These are phyloP conservation scores for Marasmius tenuissimus DNA, from an alignment of 1,284 basidiomycete genomes.

Conservation along the genomic window DNA sequence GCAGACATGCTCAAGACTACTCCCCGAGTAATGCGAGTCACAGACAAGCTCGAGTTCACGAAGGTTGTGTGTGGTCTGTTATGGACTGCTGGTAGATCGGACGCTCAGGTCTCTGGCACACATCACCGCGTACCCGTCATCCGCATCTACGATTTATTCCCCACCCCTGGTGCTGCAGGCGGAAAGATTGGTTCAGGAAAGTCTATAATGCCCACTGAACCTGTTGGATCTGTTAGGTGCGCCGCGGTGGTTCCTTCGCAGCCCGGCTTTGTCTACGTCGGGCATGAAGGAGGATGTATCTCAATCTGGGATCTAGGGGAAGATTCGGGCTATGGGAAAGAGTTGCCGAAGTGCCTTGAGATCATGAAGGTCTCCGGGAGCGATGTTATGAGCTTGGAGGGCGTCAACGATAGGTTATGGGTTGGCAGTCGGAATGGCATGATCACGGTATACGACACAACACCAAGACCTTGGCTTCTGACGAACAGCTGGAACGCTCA, in stretches of 20 bases:
- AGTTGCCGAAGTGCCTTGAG: slow-evolving; percentile 60
- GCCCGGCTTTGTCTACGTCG: slow-evolving; percentile 76
- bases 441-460: slow-evolving; percentile 83
- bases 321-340: slow-evolving; percentile 35
- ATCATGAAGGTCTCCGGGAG: slow-evolving; percentile 78
- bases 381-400: slow-evolving; percentile 78
- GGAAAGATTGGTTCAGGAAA: slow-evolving; percentile 34
- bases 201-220: slow-evolving; percentile 55
- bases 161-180: slow-evolving; percentile 32
- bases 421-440: slow-evolving; percentile 79
- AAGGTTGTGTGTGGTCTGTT: slow-evolving; percentile 72
- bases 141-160: slow-evolving; percentile 74
- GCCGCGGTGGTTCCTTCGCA: slow-evolving; percentile 76
- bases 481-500: slow-evolving; percentile 93
- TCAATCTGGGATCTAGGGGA: slow-evolving; percentile 69
- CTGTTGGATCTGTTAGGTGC: slow-evolving; percentile 79
- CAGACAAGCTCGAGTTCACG: slow-evolving; percentile 82
- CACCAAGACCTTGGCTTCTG: slow-evolving; percentile 74
- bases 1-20: slow-evolving; percentile 40
- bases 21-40: slow-evolving; percentile 69
- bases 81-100: slow-evolving; percentile 74
- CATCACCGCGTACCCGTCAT: slow-evolving; percentile 64
- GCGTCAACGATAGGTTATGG: slow-evolving; percentile 84
- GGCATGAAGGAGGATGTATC: slow-evolving; percentile 90
- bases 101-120: slow-evolving; percentile 39